Base-by-base conservation (phyloP, 768 basidiomycete genomes). In the Psilocybe cubensis region DNA sequence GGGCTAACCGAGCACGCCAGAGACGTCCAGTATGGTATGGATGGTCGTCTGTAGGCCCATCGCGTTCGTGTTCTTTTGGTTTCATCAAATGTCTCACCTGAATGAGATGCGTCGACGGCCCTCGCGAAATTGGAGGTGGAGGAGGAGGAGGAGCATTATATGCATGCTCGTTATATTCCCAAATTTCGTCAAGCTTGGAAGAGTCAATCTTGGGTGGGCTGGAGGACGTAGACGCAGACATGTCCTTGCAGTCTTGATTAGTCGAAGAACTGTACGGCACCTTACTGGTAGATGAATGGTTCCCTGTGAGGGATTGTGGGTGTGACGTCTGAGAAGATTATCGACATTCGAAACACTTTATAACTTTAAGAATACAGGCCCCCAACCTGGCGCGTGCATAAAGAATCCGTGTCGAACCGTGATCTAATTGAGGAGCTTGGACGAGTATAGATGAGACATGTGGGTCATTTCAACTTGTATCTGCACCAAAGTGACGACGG, bases 1-100 rank as follows among this genome's bases (percentile, higher is more conserved):
- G 40, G 3, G 43, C 40, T 31, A n/a, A 44, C 52, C 52, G 24
- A 21, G 52, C 21, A 12, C 52, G 52, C 52, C 52, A 53, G 27
- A 53, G 17, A 18, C 41, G 52, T 20, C 52, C 52, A 29, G 28
- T 29, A 8, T 48, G 46, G 14, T 48, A 48, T 5, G 46, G 46
- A 18, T 20, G 46, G 46, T 48, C 46, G 46, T 48, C 46, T 11
- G 46, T 18, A 17, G 46, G 46, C 10, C 27, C 46, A n/a, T 28
- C 46, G 28, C 28, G 46, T 31, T 48, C 46, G 28, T 48, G 46
- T 12, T 31, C 27, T 48, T 20, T n/a, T 14, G 5, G 14, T 48
- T n/a, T n/a, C 5, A 17, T 23, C 3, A 27, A 21, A 24, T 23
- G 25, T 24, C 17, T 27, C 21, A 46, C 17, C 28, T 27, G 45